These are phyloP conservation scores for Podospora didyma DNA, from an alignment of 495 filamentous ascomycete species.

Conservation along the genomic window DNA sequence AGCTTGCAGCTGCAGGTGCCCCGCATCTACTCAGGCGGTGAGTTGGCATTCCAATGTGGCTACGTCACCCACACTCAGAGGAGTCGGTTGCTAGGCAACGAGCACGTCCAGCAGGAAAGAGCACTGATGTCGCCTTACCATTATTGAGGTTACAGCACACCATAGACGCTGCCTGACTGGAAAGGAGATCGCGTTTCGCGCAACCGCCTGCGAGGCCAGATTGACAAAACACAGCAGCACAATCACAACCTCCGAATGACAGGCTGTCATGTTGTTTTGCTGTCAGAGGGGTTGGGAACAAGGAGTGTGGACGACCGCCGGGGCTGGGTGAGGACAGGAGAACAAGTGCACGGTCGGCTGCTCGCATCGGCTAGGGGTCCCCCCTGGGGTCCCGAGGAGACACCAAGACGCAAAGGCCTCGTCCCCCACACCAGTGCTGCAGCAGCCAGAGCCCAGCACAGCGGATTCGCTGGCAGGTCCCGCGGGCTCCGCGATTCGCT, in stretches of 20 bases:
- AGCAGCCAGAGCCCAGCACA: slow-evolving; percentile 11
- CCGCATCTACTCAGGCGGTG: neutral
- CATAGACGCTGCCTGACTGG: too few relatives aligned
- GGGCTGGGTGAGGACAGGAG: neutral
- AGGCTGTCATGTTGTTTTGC: too few relatives aligned
- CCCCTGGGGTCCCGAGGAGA: neutral
- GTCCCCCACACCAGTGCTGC: slow-evolving; percentile 8
- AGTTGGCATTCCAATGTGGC: slow-evolving; percentile 1
- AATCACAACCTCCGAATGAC: too few relatives aligned
- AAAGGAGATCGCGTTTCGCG: too few relatives aligned
- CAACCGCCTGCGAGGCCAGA: too few relatives aligned
- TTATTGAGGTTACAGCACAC: too few relatives aligned
- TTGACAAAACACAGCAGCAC: too few relatives aligned
- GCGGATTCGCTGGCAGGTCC: slow-evolving; percentile 21
- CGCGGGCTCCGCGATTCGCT: slow-evolving; percentile 30
- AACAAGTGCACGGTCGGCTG: neutral
- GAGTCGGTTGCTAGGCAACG: slow-evolving; percentile 15
- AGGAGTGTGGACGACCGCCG: neutral
- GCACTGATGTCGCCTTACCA: neutral
- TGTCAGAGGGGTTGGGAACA: neutral
- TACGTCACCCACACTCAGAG: slow-evolving; percentile 1
- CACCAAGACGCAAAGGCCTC: neutral
- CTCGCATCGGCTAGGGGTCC: neutral
- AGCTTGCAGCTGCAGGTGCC: neutral
- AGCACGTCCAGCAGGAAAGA: neutral